Base-by-base conservation (phyloP, 1,284 basidiomycete genomes). In the Fomitopsis pinicola region DNA sequence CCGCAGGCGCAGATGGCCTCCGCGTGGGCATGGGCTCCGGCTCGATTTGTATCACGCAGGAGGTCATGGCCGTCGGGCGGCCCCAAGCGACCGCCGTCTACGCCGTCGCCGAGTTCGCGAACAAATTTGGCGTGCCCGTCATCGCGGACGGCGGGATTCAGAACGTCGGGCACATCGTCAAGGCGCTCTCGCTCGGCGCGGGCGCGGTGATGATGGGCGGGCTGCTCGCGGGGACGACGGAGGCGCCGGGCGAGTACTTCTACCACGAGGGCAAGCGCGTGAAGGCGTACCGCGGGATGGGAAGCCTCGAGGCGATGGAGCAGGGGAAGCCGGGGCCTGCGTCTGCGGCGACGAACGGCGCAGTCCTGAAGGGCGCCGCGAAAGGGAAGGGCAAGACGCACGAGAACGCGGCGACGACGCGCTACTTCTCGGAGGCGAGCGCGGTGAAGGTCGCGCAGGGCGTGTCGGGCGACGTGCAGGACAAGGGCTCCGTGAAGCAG, bases 131-230 rank as follows among this genome's bases (percentile, higher is more conserved):
- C 48, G 90, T 99, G 1, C 97, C 97, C 8, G 94, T 97, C 69
- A 93, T 98, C 66, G 97, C 97, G n/a, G 97, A 99, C 73, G 97
- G 97, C 59, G 97, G 97, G 60, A 91, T 99, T 69, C 79, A 88
- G 57, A 99, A 99, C 75, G 94, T 99, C 40, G 97, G 97, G 0
- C 97, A 99, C 77, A 93, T 98, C 70, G 95, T 98, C 73, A 99
- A 99, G 80, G 97, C 97, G 2, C 80, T 99, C 54, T 82, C 95
- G 5, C 86, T 99, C 30, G 97, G 97, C 62, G 97, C 97, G 5
- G 88, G 90, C 30, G 96, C 94, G 7, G 95, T 98, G 64, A 99
- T 99, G 97, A 98, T 99, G 97, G 97, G 97, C 58, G 93, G 95
- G 28, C 78, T 99, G 59, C 83, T 99, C 33, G 97, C 97, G 17